A percentile compares a stretch with the other conserved stretches of the same genome.
phyloP scores from a whole-genome alignment of 768 basidiomycete species.

The Mrakia frigida region DNA sequence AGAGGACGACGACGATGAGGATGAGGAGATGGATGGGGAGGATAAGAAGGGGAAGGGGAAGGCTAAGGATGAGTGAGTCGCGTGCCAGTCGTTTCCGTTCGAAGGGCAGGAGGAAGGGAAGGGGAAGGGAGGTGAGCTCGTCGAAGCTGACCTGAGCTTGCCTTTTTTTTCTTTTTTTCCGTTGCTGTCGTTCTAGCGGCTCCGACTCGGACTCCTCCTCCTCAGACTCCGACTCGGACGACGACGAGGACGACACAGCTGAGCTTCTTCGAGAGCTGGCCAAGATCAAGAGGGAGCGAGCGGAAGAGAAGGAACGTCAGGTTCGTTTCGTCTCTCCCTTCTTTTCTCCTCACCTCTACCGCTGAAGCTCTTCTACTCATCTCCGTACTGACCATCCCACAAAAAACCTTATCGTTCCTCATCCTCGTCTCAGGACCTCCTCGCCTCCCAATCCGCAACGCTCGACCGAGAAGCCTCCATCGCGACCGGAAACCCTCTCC shows the following conservation, averaged over 20 bases:
- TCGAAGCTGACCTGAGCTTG: not conserved
- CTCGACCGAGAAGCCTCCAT: conserved; percentile 68
- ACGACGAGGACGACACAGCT: conserved; percentile 86
- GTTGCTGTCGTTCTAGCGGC: not conserved
- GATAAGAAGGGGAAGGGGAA: conserved; percentile 43
- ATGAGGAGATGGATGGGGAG: conserved; percentile 28
- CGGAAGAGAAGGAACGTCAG: conserved; percentile 69
- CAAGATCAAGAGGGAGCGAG: conserved; percentile 93
- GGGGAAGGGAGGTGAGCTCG: not conserved
- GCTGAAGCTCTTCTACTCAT: too few species aligned
- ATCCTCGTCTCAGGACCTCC: not conserved
- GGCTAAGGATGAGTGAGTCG: conserved; percentile 40
- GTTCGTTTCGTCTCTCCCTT: not conserved
- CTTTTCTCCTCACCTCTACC: not conserved
- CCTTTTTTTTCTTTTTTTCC: not conserved
- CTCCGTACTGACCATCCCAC: too few species aligned
- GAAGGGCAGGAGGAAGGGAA: too few species aligned
- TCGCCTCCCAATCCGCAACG: conserved; percentile 32
- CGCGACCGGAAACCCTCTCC: conserved; percentile 77
- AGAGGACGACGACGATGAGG: conserved; percentile 33
- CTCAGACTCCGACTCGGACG: conserved; percentile 49
- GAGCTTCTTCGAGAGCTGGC: conserved; percentile 94
- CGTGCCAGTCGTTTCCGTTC: not conserved
- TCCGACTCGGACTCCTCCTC: conserved; percentile 8
- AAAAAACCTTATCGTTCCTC: not conserved